A percentile compares a stretch with the other conserved stretches of the same genome.
Conservation (phyloP, 768 basidiomycete genomes). For the Crepidotus variabilis region DNA sequence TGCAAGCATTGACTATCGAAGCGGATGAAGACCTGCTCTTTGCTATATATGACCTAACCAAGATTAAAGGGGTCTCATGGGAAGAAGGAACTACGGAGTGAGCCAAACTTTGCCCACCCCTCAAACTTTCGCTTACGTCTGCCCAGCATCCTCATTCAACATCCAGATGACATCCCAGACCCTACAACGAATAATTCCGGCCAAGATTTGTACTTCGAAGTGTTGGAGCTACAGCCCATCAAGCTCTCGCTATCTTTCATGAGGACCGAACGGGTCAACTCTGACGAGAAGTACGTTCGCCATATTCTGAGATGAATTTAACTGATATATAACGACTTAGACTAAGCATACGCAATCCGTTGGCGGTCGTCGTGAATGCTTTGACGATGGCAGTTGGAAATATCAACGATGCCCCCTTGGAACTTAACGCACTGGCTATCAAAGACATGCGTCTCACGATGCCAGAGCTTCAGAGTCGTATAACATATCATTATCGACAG, state of each 20-base stretch:
- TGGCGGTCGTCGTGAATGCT: conserved; percentile 91
- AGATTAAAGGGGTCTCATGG: conserved; percentile 91
- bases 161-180: conserved; percentile 66
- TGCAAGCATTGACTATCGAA: conserved; percentile 93
- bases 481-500: conserved; percentile 90
- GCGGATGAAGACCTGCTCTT: conserved; percentile 97
- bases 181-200: conserved; percentile 64
- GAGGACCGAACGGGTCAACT: conserved; percentile 91
- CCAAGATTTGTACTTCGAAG: conserved; percentile 91
- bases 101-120: conserved; percentile 18
- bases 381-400: conserved; percentile 97
- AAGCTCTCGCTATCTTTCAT: conserved; percentile 92
- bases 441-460: conserved; percentile 89
- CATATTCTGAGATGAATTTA: background rate
- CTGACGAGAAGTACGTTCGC: conserved; percentile 79
- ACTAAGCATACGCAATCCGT: conserved; percentile 79
- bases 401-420: conserved; percentile 91
- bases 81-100: conserved; percentile 76
- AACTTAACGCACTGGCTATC: conserved; percentile 90
- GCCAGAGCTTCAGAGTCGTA: conserved; percentile 80
- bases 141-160: conserved; percentile 60
- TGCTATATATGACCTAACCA: conserved; percentile 85
- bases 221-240: conserved; percentile 92
- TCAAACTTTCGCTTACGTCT: background rate
- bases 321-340: conserved; percentile 27